phyloP scores from a whole-genome alignment of 2,329 filamentous ascomycete species.

The Domatiomyces catenatus region DNA sequence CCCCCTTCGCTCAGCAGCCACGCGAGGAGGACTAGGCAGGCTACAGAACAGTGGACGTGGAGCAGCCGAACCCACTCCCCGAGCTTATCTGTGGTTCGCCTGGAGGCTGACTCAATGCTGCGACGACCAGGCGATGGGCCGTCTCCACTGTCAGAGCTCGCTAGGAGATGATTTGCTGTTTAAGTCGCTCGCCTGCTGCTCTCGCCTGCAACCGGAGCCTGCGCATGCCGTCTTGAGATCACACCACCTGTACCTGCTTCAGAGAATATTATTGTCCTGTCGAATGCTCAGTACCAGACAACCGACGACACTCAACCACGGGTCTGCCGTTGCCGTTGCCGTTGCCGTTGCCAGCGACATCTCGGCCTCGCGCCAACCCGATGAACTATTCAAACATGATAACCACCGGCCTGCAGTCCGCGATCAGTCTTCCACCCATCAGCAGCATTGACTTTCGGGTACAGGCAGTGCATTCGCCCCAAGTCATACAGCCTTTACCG shows the following conservation, averaged over 20 bases:
- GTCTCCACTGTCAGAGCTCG: neutral
- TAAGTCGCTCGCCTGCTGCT: neutral
- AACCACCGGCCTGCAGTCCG: conserved; percentile 11
- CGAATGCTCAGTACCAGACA: neutral
- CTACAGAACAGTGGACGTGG: too few species aligned
- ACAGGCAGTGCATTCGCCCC: conserved; percentile 11
- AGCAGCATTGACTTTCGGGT: conserved; percentile 17
- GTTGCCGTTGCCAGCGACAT: neutral
- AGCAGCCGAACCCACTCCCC: neutral
- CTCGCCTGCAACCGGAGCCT: neutral
- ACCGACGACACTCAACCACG: neutral
- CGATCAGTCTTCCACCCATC: conserved; percentile 18
- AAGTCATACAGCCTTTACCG: conserved; percentile 15
- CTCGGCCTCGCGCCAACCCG: conserved; percentile 1
- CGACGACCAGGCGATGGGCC: neutral
- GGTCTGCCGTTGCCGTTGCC: too few species aligned
- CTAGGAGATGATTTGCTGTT: neutral
- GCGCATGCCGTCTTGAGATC: neutral
- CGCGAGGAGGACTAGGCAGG: neutral
- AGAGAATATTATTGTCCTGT: neutral
- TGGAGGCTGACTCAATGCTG: neutral
- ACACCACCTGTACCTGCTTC: neutral
- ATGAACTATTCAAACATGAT: conserved; percentile 15
- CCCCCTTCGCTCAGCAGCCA: neutral
- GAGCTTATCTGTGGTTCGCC: neutral